Base-by-base conservation (phyloP, 2,329 filamentous ascomycete species). In the Davidsoniella neocaledoniae region DNA sequence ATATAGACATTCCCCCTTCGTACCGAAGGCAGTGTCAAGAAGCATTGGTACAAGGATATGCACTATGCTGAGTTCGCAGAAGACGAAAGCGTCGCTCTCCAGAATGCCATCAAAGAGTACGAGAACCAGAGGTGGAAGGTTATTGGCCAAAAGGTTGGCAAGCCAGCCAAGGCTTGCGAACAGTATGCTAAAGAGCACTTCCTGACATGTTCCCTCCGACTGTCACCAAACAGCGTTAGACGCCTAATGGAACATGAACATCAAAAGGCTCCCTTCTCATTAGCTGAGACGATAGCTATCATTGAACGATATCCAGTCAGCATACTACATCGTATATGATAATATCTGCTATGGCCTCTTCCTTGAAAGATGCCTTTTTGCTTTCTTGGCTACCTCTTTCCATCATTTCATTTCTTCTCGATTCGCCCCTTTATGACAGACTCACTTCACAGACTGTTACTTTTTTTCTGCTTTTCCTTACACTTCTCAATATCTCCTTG, bases 31-130 rank as follows among this genome's bases (percentile, higher is more conserved):
- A 95, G 88, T 60, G 91, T 98, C 19, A 98, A 96, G 73, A 98
- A 96, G 68, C 91, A 98, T 64, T 98, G 91, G 90, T 96, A 98
- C 67, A 96, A 96, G 85, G 91, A 98, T 59, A 98, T 98, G 91
- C 91, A 98, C 63, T 96, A 96, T 64, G 91, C 91, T 56, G 91
- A 96, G 63, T 96, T 98, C 64, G 88, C 86, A 46, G 90, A 95
- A 70, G 87, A 96, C 61, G 91, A 95, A 77, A 86, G 79, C 61
- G 75, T 80, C 58, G 83, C 84, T 37, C 68, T 98, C 53, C 76
- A 94, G 57, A 86, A 84, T 56, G 91, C 91, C 26, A 98, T 98
- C 68, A 95, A 94, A 67, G 91, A 98, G 63, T 96, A 96, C 67
- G 91, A 98, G 63, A 83, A 86, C 62, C 95, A 93, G 65, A 96